Conservation (phyloP, 139 green algal genomes). For the Penium margaritaceum region DNA sequence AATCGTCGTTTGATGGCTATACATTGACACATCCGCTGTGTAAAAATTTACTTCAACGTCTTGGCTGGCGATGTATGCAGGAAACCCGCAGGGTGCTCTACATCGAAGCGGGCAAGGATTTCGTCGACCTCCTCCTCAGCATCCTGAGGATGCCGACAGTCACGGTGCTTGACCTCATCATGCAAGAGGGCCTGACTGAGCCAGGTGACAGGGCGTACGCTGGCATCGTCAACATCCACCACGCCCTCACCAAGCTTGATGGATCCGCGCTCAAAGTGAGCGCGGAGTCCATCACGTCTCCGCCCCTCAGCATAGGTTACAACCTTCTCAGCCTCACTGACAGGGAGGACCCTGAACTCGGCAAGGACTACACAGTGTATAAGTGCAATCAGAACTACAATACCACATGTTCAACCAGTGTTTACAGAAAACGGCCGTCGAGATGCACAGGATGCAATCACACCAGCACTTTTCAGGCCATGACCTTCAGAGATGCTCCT, state of each 20-base stretch:
- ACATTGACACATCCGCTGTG: no score
- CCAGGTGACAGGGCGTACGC: not conserved
- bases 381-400: not conserved
- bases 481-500: no score
- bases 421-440: no score
- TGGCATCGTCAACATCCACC: not conserved
- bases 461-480: not conserved
- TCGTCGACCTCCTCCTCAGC: not conserved
- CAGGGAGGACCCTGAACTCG: no score
- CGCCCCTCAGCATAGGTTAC: no score
- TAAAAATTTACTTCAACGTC: no score
- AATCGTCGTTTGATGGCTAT: no score
- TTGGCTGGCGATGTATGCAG: no score
- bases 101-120: not conserved
- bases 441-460: not conserved
- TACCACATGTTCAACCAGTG: no score
- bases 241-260: not conserved
- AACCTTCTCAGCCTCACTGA: no score
- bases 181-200: not conserved
- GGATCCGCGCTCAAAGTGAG: not conserved
- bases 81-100: not conserved
- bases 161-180: not conserved
- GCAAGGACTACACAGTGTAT: no score
- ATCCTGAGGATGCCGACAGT: not conserved
- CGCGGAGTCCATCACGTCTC: no score